A percentile compares a stretch with the other conserved stretches of the same genome.
Conservation (phyloP, 352 stramenopile genomes). For the Saprolegnia diclina region DNA sequence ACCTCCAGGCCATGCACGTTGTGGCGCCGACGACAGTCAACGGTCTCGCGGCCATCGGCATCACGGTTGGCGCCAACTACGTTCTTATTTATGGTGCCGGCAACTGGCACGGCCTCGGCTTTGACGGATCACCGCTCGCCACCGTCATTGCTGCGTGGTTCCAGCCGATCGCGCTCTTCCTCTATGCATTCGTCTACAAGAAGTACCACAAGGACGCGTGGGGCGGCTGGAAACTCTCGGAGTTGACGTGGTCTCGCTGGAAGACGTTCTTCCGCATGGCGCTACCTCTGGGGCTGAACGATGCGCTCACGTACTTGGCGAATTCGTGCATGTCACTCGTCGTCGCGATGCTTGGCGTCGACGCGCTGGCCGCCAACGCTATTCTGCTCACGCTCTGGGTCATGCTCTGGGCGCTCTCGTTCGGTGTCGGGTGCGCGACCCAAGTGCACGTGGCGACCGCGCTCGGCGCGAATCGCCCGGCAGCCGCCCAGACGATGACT, state of each 20-base stretch:
- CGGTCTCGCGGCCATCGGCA: constrained; percentile 53
- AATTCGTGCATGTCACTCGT: constrained; percentile 65
- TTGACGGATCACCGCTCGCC: constrained; percentile 66
- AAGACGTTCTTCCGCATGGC: constrained; percentile 63
- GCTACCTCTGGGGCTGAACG: constrained; percentile 54
- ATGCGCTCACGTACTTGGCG: constrained; percentile 64
- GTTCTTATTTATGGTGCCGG: constrained; percentile 50
- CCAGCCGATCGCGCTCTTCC: constrained; percentile 63
- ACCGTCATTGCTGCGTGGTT: constrained; percentile 76
- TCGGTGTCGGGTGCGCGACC: constrained; percentile 54
- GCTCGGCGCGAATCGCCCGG: constrained; percentile 54
- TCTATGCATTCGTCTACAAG: constrained; percentile 68
- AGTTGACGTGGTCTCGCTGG: constrained; percentile 52
- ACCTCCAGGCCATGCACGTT: constrained; percentile 82
- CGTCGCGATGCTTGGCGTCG: constrained; percentile 55
- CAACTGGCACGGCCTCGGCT: constrained; percentile 51
- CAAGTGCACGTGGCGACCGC: constrained; percentile 75
- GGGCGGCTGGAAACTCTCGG: constrained; percentile 56
- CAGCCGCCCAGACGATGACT: constrained; percentile 47
- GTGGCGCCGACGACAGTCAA: constrained; percentile 68
- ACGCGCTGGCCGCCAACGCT: constrained; percentile 73
- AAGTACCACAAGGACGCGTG: constrained; percentile 67
- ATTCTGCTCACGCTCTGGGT: constrained; percentile 63
- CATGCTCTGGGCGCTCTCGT: constrained; percentile 51
- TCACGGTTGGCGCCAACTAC: constrained; percentile 64